Conservation (phyloP, 352 stramenopile species). For the Globisporangium parvum region DNA sequence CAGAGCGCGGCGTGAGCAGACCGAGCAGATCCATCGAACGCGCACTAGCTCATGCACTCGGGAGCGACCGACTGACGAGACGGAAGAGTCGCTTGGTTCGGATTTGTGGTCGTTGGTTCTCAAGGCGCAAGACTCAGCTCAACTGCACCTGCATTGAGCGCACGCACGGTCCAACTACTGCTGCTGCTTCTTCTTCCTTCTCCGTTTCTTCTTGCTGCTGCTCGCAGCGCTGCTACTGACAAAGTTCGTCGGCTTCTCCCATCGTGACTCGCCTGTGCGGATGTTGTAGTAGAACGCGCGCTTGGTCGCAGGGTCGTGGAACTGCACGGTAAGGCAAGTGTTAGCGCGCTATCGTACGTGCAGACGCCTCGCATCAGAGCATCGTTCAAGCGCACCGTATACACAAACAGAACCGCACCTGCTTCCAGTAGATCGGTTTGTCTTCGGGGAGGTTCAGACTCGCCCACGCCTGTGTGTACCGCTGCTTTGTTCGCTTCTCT, state of each 20-base stretch:
- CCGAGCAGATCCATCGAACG: neutral
- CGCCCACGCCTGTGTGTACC: constrained; percentile 31
- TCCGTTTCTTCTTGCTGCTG: constrained; percentile 17
- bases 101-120: too few species aligned
- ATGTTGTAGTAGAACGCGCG: constrained; percentile 66
- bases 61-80: neutral
- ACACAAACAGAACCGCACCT: constrained; percentile 22
- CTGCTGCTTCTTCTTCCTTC: constrained; percentile 9
- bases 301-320: constrained; percentile 32
- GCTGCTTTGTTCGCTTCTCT: constrained; percentile 26
- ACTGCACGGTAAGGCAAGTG: constrained; percentile 16
- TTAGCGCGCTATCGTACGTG: too few species aligned
- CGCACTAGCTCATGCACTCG: neutral
- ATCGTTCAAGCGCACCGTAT: neutral
- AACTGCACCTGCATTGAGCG: too few species aligned
- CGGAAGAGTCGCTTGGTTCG: neutral
- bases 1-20: neutral
- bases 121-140: too few species aligned
- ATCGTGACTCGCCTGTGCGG: constrained; percentile 57
- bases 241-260: constrained; percentile 40
- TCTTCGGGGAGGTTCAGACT: constrained; percentile 31
- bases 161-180: too few species aligned
- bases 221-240: constrained; percentile 4
- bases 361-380: too few species aligned
- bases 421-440: constrained; percentile 58